Evolutionary conservation across 2,329 filamentous ascomycete species (phyloP), one percentile per base, ranked within the genome.

Genomic region (Xylaria sp.): DNA sequence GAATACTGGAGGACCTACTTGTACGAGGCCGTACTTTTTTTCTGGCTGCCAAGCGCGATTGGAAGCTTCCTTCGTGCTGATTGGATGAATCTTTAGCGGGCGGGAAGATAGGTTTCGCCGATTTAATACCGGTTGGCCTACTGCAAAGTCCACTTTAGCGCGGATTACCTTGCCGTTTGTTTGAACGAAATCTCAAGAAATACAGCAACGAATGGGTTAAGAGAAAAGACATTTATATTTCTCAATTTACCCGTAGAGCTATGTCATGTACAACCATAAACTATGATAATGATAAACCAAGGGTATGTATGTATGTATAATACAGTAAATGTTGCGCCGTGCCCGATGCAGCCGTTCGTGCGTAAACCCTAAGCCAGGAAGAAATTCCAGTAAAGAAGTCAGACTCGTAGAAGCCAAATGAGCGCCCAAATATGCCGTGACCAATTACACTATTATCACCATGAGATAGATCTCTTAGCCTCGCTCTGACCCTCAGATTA

Each of bases 81-180:
- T 76, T 77, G 75, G 75, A 46, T 56, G 15, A 60, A 48, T 8
- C 36, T 23, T 8, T 41, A 1, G 33, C 72, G 65, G 57, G 68
- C 60, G 71, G 73, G 72, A 77, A 73, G 52, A 77, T 76, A 70
- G 69, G 68, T 74, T 76, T 75, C 39, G 60, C 75, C 75, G 75
- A 54, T n/a, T 13, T 10, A 28, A 18, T 36, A 23, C n/a, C 10
- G 7, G 9, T 9, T 20, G 15, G 15, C 48, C 7, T 23, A 18
- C 15, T 41, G 12, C 39, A 5, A 41, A 12, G 10, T 41, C 4
- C 15, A 18, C 39, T 41, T 41, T 15, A 41, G 39, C 33, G 33
- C 8, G 3, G 33, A 36, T 4, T 4, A 28, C 28, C 28, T 28
- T 28, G 28, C 28, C 28, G 28, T 28, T 28, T 28, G 28, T 10